A percentile compares a stretch with the other conserved stretches of the same genome.
Conservation (phyloP, 169 alveolate species). For the Cryptosporidium sp. region DNA sequence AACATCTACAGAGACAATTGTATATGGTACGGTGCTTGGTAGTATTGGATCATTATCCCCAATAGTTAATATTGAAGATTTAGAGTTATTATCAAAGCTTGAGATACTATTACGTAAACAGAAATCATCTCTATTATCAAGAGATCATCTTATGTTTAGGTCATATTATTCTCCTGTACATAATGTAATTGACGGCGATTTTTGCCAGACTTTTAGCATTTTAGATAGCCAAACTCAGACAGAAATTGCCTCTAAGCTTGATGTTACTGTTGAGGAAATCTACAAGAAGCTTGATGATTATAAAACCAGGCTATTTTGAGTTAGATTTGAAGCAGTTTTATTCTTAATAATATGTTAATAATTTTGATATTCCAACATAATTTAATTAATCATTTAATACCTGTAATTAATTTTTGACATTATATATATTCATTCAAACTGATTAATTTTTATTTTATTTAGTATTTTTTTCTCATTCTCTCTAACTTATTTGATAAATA, state of each 20-base stretch:
- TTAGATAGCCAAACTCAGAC: slow-evolving; percentile 87
- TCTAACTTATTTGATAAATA: neutral
- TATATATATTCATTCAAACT: no score
- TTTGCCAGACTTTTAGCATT: slow-evolving; percentile 92
- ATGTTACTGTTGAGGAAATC: slow-evolving; percentile 92
- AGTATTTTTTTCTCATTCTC: neutral
- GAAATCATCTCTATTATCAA: slow-evolving; percentile 76
- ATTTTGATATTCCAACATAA: no score
- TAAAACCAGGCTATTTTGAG: slow-evolving; percentile 90
- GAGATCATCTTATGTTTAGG: slow-evolving; percentile 89
- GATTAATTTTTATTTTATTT: no score
- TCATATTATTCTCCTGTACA: slow-evolving; percentile 88
- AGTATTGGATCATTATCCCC: slow-evolving; percentile 95
- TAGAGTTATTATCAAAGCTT: slow-evolving; percentile 72
- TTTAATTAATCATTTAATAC: neutral
- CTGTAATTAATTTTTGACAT: neutral
- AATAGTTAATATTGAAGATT: slow-evolving; percentile 94
- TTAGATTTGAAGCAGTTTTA: neutral
- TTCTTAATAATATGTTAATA: neutral
- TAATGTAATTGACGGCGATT: slow-evolving; percentile 97
- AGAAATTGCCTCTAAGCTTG: slow-evolving; percentile 91
- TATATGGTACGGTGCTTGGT: slow-evolving; percentile 97
- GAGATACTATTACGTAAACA: slow-evolving; percentile 33
- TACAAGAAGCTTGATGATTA: slow-evolving; percentile 94
- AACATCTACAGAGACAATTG: slow-evolving; percentile 90